Evolutionary conservation across 495 filamentous ascomycete genomes (phyloP).

Genomic region (Penicillium riverlandense): DNA sequence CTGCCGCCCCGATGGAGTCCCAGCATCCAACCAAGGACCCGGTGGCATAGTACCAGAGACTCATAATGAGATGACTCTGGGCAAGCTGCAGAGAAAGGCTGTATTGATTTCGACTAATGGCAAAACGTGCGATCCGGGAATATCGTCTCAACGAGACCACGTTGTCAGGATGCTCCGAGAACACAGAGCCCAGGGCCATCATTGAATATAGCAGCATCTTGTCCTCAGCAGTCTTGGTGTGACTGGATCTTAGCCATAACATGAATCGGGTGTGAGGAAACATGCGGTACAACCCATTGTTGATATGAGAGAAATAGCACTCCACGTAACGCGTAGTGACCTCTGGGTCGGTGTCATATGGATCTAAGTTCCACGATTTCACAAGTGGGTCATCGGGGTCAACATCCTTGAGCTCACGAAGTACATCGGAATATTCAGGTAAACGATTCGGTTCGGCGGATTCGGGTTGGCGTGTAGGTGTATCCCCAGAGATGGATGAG

Average conservation of each 20-base stretch:
- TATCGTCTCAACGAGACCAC: constrained; percentile 41
- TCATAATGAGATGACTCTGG: constrained; percentile 55
- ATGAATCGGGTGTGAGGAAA: constrained; percentile 49
- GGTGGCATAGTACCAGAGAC: constrained; percentile 56
- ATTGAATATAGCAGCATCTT: constrained; percentile 64
- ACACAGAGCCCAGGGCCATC: constrained; percentile 50
- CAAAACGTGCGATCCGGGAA: constrained; percentile 51
- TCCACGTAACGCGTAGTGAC: constrained; percentile 44
- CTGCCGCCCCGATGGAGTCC: constrained; percentile 52
- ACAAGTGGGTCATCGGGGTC: constrained; percentile 39
- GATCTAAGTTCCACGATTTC: constrained; percentile 56
- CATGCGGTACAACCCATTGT: constrained; percentile 47
- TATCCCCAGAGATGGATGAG: constrained; percentile 10
- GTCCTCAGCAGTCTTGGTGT: constrained; percentile 53
- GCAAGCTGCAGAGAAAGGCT: constrained; percentile 51
- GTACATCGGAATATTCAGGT: constrained; percentile 26
- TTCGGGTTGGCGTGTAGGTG: constrained; percentile 4
- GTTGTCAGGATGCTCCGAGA: constrained; percentile 47
- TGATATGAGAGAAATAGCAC: constrained; percentile 47
- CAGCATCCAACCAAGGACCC: constrained; percentile 46
- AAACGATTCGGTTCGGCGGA: constrained; percentile 7
- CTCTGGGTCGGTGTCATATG: constrained; percentile 47
- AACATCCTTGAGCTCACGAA: constrained; percentile 25
- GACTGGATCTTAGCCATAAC: constrained; percentile 45
- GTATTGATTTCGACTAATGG: constrained; percentile 42